Conservation (phyloP, 495 filamentous ascomycete species). For the Cercophora sp. region DNA sequence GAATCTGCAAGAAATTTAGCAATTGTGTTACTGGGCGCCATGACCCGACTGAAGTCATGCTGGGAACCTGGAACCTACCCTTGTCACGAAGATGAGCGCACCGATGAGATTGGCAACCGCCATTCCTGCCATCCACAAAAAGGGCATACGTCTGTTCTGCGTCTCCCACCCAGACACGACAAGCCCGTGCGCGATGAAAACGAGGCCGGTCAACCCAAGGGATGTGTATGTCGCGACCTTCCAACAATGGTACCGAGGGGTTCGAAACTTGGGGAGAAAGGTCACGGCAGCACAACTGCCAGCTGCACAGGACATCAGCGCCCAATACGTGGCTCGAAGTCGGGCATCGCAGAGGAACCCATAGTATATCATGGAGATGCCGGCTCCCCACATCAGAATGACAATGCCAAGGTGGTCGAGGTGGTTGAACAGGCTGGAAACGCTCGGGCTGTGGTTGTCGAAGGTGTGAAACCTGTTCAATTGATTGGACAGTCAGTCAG, state of each 20-base stretch:
- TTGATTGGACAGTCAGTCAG: no score
- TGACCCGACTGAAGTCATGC: background rate
- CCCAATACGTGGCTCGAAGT: constrained; percentile 61
- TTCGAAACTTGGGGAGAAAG: background rate
- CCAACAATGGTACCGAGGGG: background rate
- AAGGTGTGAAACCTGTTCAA: constrained; percentile 7
- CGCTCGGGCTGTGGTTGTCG: constrained; percentile 7
- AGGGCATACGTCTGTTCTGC: constrained; percentile 62
- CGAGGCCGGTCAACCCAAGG: constrained; percentile 66
- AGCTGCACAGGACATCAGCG: constrained; percentile 50
- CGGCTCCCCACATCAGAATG: constrained; percentile 68
- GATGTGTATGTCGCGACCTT: background rate
- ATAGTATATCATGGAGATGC: constrained; percentile 69
- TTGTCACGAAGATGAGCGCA: constrained; percentile 64
- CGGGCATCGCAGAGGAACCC: constrained; percentile 61
- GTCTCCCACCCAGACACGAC: constrained; percentile 53
- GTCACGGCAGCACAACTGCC: constrained; percentile 3
- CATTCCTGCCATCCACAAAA: constrained; percentile 66
- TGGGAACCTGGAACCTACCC: background rate
- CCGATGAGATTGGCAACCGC: constrained; percentile 63
- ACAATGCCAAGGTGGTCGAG: constrained; percentile 80
- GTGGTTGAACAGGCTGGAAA: constrained; percentile 54
- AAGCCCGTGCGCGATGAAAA: constrained; percentile 55
- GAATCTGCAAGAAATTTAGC: constrained; percentile 32
- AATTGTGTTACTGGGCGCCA: no score